Base-by-base conservation (phyloP, 495 filamentous ascomycete genomes). In the Podospora appendiculata region DNA sequence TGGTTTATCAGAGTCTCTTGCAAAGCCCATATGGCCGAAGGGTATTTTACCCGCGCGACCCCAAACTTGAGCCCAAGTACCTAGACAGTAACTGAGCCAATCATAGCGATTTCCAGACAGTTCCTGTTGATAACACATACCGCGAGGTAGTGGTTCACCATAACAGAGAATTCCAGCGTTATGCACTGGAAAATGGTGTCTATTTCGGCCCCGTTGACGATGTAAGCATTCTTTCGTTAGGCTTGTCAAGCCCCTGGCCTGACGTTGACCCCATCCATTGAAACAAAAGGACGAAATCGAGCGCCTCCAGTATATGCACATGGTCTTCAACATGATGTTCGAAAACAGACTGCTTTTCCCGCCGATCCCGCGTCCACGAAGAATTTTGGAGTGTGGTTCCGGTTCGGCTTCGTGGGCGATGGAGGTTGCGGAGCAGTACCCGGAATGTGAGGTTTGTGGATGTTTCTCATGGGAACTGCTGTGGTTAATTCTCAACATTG, bases 171-270 rank as follows among this genome's bases (percentile, higher is more conserved):
- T 93, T 82, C 68, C 88, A 93, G 58, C 80, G 79, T 59, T 84
- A 82, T 69, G 81, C 88, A 32, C 69, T 96, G 50, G 81, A 88
- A 35, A 77, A 88, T 52, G 72, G 72, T 36, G 81, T 84, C 56
- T 91, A 89, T 59, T 86, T 89, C 57, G 82, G 83, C 34, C 92
- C 92, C 2, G 75, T 93, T 17, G 92, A 97, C 68, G 86, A 92
- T 72, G 92, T 94, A 76, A 65, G 73, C 63, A 48, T 49, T 32
- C 48, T 46, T 48, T 52, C n/a, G 8, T n/a, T n/a, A 6, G 25
- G 25, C 25, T 25, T 25, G 25, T 25, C 25, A 25, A 25, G 25
- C 25, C 25, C 25, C 25, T 25, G 25, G 5, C 25, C 25, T 25
- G 25, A 25, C 25, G 25, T 25, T 25, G 25, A 25, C 25, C 5